Base-by-base conservation (phyloP, 2,329 filamentous ascomycete genomes). In the Uncinocarpus reesii region DNA sequence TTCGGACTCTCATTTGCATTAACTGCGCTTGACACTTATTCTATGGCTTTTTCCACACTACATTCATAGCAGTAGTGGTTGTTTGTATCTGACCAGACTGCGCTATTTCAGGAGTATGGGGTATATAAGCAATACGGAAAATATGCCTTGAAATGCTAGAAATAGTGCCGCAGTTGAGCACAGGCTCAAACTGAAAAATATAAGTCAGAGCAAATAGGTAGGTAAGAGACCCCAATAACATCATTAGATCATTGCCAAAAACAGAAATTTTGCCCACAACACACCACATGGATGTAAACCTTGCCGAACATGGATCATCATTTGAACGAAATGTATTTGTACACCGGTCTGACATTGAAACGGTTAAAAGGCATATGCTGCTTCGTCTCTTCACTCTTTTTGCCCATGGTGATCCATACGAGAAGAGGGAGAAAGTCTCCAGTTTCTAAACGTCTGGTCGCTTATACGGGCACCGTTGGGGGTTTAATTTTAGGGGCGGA, bases 401-500 rank as follows among this genome's bases (percentile, higher is more conserved):
- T 28, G 28, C 23, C 29, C 29, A 7, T 32, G 28, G 7, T 3
- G 4, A 15, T 13, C 8, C 18, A 7, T 18, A 34, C 35, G 15
- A 34, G 18, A 13, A 16, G 21, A 40, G 16, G 16, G 18, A n/a
- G 31, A 41, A 16, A 15, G 21, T 40, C 34, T 32, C 36, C 20
- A 16, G 16, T 4, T 34, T 41, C 8, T n/a, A 3, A n/a, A 8
- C 29, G 29, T 18, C 23, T 15, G 8, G 2, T 36, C 16, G 13
- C 28, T 46, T 51, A 53, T 40, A 42, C 47, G 6, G 41, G n/a
- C n/a, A 38, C 37, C n/a, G 8, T 28, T n/a, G 47, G 20, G 20
- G 47, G 37, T 16, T 41, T 51, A 24, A 49, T 42, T 42, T 53
- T 53, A 11, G 48, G 37, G 10, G 47, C 42, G 13, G 45, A 53